A percentile compares a stretch with the other conserved stretches of the same genome.
Conservation (phyloP, 2,329 filamentous ascomycete species). For the Colletotrichum scovillei region DNA sequence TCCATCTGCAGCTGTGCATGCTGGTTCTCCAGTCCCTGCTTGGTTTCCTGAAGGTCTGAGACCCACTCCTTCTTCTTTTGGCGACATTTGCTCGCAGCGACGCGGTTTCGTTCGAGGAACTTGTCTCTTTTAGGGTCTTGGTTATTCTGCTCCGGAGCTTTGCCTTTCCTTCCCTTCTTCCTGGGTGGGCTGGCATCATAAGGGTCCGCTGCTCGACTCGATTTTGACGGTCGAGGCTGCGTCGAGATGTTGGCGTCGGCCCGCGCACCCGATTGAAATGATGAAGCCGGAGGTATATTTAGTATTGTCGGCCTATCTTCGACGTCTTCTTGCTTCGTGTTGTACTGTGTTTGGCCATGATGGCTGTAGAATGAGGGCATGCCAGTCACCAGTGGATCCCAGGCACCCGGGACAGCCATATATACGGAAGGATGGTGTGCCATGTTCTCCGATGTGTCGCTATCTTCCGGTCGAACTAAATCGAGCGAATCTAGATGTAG, state of each 20-base stretch:
- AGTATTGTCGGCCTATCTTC: slow-evolving; percentile 11
- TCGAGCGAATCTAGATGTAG: slow-evolving; percentile 16
- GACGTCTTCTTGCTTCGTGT: slow-evolving; percentile 22
- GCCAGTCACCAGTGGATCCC: slow-evolving; percentile 22
- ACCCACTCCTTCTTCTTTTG: slow-evolving; percentile 72
- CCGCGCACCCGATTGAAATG: slow-evolving; percentile 15
- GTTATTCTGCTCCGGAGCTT: slow-evolving; percentile 43
- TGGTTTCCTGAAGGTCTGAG: slow-evolving; percentile 59
- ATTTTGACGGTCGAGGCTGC: slow-evolving; percentile 15
- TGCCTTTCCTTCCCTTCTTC: slow-evolving; percentile 42
- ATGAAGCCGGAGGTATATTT: slow-evolving; percentile 11
- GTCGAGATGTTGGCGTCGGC: slow-evolving; percentile 15
- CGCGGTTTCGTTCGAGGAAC: slow-evolving; percentile 76
- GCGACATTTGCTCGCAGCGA: slow-evolving; percentile 80
- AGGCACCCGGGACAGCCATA: slow-evolving; percentile 17
- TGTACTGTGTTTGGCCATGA: slow-evolving; percentile 23
- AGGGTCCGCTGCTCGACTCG: slow-evolving; percentile 36
- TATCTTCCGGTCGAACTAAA: not conserved
- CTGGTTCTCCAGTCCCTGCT: slow-evolving; percentile 55
- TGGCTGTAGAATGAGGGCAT: slow-evolving; percentile 13
- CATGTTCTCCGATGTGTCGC: slow-evolving; percentile 10
- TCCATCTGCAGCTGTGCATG: slow-evolving; percentile 57
- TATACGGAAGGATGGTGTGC: slow-evolving; percentile 23
- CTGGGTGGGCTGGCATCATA: slow-evolving; percentile 35
- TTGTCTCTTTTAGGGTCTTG: slow-evolving; percentile 59